Evolutionary conservation across 768 basidiomycete species (phyloP).

Genomic region (Boletellus ananiceps): DNA sequence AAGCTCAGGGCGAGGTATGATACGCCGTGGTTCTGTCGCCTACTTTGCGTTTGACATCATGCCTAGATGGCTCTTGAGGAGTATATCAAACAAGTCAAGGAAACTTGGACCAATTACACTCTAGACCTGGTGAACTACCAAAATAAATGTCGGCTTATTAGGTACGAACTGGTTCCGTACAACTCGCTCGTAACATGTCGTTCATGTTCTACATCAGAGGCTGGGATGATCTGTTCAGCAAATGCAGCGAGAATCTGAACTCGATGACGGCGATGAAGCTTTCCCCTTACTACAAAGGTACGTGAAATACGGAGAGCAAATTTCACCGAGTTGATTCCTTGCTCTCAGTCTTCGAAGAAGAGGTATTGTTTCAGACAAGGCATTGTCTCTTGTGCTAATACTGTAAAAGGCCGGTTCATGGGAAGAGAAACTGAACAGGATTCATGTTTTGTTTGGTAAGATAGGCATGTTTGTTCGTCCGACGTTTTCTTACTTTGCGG

Average conservation of each 20-base stretch:
- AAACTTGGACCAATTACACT: constrained; percentile 94
- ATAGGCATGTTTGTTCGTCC: neutral
- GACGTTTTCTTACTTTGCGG: constrained; percentile 6
- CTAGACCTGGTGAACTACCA: constrained; percentile 97
- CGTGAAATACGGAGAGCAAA: constrained; percentile 3
- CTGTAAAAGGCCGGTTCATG: constrained; percentile 69
- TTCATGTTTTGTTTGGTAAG: constrained; percentile 92
- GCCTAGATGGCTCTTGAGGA: constrained; percentile 89
- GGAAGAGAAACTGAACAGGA: constrained; percentile 95
- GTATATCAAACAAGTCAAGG: constrained; percentile 94
- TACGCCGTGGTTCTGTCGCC: constrained; percentile 5
- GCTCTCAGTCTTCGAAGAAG: constrained; percentile 77
- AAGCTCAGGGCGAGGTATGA: constrained; percentile 91
- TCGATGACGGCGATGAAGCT: constrained; percentile 96
- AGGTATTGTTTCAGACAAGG: constrained; percentile 39
- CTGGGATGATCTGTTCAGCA: constrained; percentile 96
- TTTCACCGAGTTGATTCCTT: constrained; percentile 1
- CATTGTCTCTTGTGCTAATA: constrained; percentile 5
- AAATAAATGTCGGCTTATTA: constrained; percentile 95
- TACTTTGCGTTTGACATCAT: constrained; percentile 13
- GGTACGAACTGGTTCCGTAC: constrained; percentile 36
- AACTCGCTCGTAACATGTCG: neutral
- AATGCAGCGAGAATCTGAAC: constrained; percentile 95
- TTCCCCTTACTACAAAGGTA: constrained; percentile 97
- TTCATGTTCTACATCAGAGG: constrained; percentile 48